Base-by-base conservation (phyloP, 225 moss, liverwort and hornwort species). In the Sphagnum tenellum region DNA sequence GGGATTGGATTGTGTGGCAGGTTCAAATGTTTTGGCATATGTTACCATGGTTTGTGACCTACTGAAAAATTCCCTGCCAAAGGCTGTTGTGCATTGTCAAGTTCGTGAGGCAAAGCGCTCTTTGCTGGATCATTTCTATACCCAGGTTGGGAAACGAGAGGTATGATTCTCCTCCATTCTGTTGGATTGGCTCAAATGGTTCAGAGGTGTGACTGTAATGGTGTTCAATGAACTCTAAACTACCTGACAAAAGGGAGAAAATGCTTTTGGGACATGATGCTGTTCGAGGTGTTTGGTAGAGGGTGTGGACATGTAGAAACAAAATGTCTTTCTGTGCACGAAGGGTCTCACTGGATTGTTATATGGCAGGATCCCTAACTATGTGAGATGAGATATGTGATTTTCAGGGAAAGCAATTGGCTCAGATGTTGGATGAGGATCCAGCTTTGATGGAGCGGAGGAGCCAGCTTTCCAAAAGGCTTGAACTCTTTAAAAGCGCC, bases 11-110 rank as follows among this genome's bases (percentile, higher is more conserved):
- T 45, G 10, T 12, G 5, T 61, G 46, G 29, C 59, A 74, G 74
- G 74, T 12, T 75, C 82, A n/a, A 82, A 78, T 60, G 78, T 82
- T 7, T 67, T 73, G 10, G 75, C 82, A 8, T 82, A 82, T 11
- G 75, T 82, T 44, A 75, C 75, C 3, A 82, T 82, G 82, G 82
- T 82, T 50, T 69, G 75, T 55, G 82, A 82, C 14, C 60, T 76
- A 8, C 64, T 82, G 44, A 66, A 75, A 58, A 82, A 82, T 57
- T 82, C 82, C 46, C 68, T 82, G 44, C 82, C 82, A 48, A 82
- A 82, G 50, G 78, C 82, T 14, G 82, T 78, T n/a, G 78, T 82
- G 29, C 82, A 82, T 55, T 82, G 82, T 58, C 82, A 82, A 73
- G 82, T 82, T 46, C 69, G 78, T 29, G 82, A 82, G 65, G 82